Evolutionary conservation across 2,329 filamentous ascomycete genomes (phyloP).

Genomic region (Domatiomyces globalis): DNA sequence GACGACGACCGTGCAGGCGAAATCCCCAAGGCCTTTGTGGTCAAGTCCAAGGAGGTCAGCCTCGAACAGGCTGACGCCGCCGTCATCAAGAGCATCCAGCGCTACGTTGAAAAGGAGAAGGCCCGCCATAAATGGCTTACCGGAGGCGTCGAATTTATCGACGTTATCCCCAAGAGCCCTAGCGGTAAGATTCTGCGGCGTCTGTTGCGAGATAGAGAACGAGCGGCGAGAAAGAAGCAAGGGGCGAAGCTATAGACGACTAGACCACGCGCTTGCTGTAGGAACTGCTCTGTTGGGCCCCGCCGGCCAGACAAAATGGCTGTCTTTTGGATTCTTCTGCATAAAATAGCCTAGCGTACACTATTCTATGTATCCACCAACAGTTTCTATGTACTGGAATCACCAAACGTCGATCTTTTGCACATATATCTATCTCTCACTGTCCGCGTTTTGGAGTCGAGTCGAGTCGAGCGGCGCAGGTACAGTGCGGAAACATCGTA

Average conservation of each 20-base stretch:
- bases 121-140: constrained; percentile 49
- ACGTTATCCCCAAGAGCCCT: constrained; percentile 46
- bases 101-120: constrained; percentile 48
- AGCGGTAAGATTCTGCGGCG: constrained; percentile 50
- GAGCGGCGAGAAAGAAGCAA: constrained; percentile 47
- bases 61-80: constrained; percentile 39
- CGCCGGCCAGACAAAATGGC: too few relatives aligned
- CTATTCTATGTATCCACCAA: too few relatives aligned
- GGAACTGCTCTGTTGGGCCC: background rate
- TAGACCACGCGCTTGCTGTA: background rate
- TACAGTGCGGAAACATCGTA: too few relatives aligned
- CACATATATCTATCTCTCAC: too few relatives aligned
- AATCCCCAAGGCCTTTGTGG: constrained; percentile 50
- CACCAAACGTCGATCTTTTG: too few relatives aligned
- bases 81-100: constrained; percentile 38
- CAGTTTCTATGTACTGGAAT: too few relatives aligned
- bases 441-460: too few relatives aligned
- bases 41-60: constrained; percentile 41
- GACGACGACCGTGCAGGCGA: constrained; percentile 50
- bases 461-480: too few relatives aligned
- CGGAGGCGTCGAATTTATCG: constrained; percentile 45
- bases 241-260: constrained; percentile 50
- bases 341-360: too few relatives aligned
- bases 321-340: too few relatives aligned
- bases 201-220: constrained; percentile 59